These are phyloP conservation scores for Komagataea norvegica DNA, from an alignment of 1,139 yeast species.

Conservation along the genomic window DNA sequence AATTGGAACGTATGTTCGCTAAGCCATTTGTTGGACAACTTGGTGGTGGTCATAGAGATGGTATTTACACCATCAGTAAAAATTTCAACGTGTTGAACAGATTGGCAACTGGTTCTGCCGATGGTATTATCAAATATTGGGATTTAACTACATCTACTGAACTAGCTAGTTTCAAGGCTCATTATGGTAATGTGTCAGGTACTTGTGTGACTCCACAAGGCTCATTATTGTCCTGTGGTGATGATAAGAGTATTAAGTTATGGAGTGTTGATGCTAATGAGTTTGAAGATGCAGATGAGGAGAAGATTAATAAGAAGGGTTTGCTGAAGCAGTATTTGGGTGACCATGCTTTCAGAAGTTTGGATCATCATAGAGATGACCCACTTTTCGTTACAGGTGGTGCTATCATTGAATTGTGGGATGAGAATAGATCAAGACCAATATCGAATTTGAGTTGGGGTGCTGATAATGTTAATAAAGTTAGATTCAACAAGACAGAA, in stretches of 20 bases:
- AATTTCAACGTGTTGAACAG: conserved; percentile 66
- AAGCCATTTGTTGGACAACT: conserved; percentile 94
- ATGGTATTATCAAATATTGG: conserved; percentile 94
- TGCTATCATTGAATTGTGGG: conserved; percentile 86
- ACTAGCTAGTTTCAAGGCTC: conserved; percentile 76
- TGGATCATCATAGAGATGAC: conserved; percentile 81
- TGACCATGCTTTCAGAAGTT: conserved; percentile 75
- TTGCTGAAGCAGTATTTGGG: conserved; percentile 74
- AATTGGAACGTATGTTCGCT: conserved; percentile 94
- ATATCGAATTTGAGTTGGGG: conserved; percentile 87
- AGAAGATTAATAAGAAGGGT: conserved; percentile 38
- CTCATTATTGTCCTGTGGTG: conserved; percentile 77
- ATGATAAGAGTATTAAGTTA: conserved; percentile 81
- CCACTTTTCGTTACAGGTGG: conserved; percentile 89
- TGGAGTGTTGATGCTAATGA: conserved; percentile 54
- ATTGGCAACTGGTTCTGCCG: conserved; percentile 91
- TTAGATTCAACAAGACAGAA: conserved; percentile 85
- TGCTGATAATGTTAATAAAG: conserved; percentile 80
- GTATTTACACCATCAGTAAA: conserved; percentile 86
- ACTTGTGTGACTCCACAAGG: conserved; percentile 72
- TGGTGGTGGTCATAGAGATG: conserved; percentile 94
- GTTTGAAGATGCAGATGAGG: conserved; percentile 31
- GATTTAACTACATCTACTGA: conserved; percentile 74
- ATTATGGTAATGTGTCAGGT: conserved; percentile 87
- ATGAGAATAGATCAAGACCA: conserved; percentile 71